phyloP scores from a whole-genome alignment of 2,329 filamentous ascomycete genomes.

The Lasiodiplodia gonubiensis region DNA sequence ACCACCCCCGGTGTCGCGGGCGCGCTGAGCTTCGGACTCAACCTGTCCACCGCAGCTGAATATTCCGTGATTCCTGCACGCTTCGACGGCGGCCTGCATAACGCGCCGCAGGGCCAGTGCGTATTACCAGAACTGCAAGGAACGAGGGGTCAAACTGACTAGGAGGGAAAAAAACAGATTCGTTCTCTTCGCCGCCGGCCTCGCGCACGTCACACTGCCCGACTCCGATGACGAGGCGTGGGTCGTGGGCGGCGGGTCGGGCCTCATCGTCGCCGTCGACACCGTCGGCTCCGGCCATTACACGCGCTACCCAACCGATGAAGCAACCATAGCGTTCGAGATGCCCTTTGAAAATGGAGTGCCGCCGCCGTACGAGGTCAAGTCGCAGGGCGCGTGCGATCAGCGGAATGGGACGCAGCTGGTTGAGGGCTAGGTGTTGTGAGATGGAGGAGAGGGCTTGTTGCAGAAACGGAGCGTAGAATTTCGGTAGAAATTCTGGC shows the following conservation, averaged over 20 bases:
- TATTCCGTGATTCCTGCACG: constrained; percentile 43
- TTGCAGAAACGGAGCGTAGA: no score
- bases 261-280: constrained; percentile 42
- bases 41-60: constrained; percentile 33
- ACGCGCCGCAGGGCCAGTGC: constrained; percentile 42
- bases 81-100: constrained; percentile 43
- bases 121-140: neutral
- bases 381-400: constrained; percentile 15
- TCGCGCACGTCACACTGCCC: constrained; percentile 42
- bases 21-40: constrained; percentile 33
- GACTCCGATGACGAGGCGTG: constrained; percentile 38
- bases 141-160: neutral
- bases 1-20: constrained; percentile 38
- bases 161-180: neutral
- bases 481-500: no score
- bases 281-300: constrained; percentile 40
- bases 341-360: constrained; percentile 39
- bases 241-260: constrained; percentile 42
- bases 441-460: neutral
- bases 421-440: neutral
- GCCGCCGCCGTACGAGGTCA: constrained; percentile 33
- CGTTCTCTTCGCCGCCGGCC: constrained; percentile 42
- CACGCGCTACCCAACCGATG: constrained; percentile 42
- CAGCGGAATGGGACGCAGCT: constrained; percentile 1
- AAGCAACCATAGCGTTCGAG: constrained; percentile 38